Evolutionary conservation across 1,284 basidiomycete species (phyloP).

Genomic region (Agroathelia rolfsii): DNA sequence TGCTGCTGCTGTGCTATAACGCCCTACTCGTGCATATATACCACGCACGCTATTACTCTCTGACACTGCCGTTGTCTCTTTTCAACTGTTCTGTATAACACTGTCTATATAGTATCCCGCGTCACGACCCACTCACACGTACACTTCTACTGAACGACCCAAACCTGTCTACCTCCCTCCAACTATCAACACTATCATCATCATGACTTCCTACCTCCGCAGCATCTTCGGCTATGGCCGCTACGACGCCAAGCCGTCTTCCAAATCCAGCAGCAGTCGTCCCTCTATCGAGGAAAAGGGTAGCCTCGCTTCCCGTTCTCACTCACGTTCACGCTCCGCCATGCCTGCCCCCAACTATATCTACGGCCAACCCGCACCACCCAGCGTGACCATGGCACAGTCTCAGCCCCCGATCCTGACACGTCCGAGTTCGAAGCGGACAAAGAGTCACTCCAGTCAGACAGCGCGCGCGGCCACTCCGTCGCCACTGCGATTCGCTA

Average conservation of each 20-base stretch:
- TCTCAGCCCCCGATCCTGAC: slow-evolving; percentile 14
- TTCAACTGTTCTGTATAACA: too few relatives aligned
- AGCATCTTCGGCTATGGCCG: slow-evolving; percentile 23
- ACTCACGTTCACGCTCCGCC: slow-evolving; percentile 20
- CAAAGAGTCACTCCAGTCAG: slow-evolving; percentile 24
- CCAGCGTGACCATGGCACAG: slow-evolving; percentile 14
- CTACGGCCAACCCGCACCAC: too few relatives aligned
- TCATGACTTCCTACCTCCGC: slow-evolving; percentile 28
- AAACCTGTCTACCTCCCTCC: too few relatives aligned
- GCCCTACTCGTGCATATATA: too few relatives aligned
- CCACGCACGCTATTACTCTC: too few relatives aligned
- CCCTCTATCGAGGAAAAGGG: neutral
- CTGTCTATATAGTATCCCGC: too few relatives aligned
- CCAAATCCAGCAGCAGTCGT: slow-evolving; percentile 7
- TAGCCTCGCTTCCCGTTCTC: slow-evolving; percentile 13
- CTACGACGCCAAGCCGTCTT: slow-evolving; percentile 13
- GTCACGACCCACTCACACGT: too few relatives aligned
- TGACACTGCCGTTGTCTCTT: too few relatives aligned
- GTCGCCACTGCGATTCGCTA: slow-evolving; percentile 26
- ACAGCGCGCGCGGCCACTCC: slow-evolving; percentile 20
- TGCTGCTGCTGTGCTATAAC: too few relatives aligned
- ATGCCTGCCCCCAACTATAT: slow-evolving; percentile 12
- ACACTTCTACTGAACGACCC: too few relatives aligned
- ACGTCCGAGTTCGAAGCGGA: slow-evolving; percentile 17
- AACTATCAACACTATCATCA: too few relatives aligned